Percentiles rank a stretch among this genome's conserved stretches.
Conservation (phyloP, 2,329 filamentous ascomycete genomes). For the Paecilomyces niveus region DNA sequence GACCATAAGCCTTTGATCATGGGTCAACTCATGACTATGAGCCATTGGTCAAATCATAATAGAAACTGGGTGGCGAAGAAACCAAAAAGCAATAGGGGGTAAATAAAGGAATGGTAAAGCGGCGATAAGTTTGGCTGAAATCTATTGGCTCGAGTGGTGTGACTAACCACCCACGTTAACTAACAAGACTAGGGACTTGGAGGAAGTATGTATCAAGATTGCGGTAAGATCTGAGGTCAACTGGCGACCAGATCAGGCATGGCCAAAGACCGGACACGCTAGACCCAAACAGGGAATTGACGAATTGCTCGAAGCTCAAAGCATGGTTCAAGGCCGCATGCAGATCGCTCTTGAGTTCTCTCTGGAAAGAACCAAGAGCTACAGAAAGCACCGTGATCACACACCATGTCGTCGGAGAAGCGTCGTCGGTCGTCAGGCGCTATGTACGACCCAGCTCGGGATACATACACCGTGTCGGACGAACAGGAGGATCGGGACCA, state of each 20-base stretch:
- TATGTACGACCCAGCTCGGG: conserved; percentile 28
- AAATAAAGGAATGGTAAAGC: too few relatives aligned
- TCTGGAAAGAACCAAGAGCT: background rate
- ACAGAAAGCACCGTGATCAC: conserved; percentile 1
- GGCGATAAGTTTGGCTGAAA: too few relatives aligned
- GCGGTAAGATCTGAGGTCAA: too few relatives aligned
- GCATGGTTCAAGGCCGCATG: background rate
- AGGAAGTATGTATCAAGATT: too few relatives aligned
- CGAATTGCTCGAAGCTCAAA: background rate
- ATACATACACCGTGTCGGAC: conserved; percentile 21
- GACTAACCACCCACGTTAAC: too few relatives aligned
- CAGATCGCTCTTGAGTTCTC: background rate
- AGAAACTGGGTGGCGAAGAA: too few relatives aligned
- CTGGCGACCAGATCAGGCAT: background rate
- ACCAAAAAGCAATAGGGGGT: too few relatives aligned
- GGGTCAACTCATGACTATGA: too few relatives aligned
- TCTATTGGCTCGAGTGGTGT: too few relatives aligned
- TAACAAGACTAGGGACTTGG: too few relatives aligned
- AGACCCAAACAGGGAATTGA: background rate
- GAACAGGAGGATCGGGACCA: conserved; percentile 14
- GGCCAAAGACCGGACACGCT: background rate
- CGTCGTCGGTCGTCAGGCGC: conserved; percentile 9
- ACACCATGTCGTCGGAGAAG: conserved; percentile 6
- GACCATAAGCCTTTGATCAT: too few relatives aligned
- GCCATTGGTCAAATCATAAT: too few relatives aligned